phyloP scores from a whole-genome alignment of 2,329 filamentous ascomycete genomes.

The Volutella citrinella region DNA sequence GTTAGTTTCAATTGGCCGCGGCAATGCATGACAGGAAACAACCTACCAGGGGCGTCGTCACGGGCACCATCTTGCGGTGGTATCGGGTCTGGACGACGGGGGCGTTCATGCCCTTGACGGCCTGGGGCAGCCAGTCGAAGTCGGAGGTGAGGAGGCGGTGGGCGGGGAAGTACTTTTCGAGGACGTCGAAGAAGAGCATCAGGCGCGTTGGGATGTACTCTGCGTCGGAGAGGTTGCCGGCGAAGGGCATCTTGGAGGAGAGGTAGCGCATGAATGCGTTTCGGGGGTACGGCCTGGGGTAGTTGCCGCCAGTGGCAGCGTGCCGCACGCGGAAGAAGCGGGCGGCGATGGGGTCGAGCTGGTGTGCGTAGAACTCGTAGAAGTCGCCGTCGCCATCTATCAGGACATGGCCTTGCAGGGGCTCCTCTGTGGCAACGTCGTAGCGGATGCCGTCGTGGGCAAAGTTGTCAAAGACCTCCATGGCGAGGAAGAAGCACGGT shows the following conservation, averaged over 20 bases:
- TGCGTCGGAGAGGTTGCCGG: slow-evolving; percentile 72
- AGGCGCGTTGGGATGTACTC: slow-evolving; percentile 94
- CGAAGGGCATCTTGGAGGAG: slow-evolving; percentile 63
- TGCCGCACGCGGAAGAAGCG: slow-evolving; percentile 84
- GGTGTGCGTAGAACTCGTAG: slow-evolving; percentile 84
- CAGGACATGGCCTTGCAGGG: slow-evolving; percentile 84
- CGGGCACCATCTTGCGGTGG: slow-evolving; percentile 80
- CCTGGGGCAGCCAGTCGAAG: slow-evolving; percentile 82
- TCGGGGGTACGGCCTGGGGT: slow-evolving; percentile 58
- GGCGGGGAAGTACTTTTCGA: slow-evolving; percentile 83
- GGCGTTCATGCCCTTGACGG: slow-evolving; percentile 80
- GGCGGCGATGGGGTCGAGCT: slow-evolving; percentile 77
- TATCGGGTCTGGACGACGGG: slow-evolving; percentile 97
- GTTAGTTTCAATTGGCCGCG: slow-evolving; percentile 8
- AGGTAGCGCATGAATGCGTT: slow-evolving; percentile 59
- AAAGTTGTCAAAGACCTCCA: slow-evolving; percentile 99
- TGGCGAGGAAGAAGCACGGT: slow-evolving; percentile 94
- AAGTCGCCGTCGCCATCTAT: slow-evolving; percentile 86
- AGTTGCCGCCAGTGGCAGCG: slow-evolving; percentile 64
- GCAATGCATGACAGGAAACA: too few relatives aligned
- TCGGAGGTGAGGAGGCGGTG: slow-evolving; percentile 88
- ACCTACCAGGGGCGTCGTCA: slow-evolving; percentile 83
- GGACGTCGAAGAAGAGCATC: slow-evolving; percentile 94
- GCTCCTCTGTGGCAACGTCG: slow-evolving; percentile 73
- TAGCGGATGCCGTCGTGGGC: slow-evolving; percentile 93